Conservation (phyloP, 2,329 filamentous ascomycete genomes). For the Neocucurbitaria cava region DNA sequence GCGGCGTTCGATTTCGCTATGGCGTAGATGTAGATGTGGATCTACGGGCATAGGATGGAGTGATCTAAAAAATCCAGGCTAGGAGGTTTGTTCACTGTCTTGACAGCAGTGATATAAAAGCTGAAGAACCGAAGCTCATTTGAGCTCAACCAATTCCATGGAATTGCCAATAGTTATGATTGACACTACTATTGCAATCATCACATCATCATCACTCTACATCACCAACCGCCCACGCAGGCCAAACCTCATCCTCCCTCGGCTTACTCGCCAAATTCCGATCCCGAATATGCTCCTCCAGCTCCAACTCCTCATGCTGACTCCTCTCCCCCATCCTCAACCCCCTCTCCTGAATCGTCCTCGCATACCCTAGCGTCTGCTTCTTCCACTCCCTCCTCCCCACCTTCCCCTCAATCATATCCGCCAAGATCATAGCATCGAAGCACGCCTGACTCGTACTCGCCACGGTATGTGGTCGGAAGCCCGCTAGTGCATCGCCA, state of each 20-base stretch:
- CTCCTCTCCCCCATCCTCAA: constrained; percentile 51
- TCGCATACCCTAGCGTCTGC: constrained; percentile 47
- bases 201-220: neutral
- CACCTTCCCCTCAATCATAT: neutral
- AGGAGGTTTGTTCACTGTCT: too few species aligned
- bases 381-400: neutral
- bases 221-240: constrained; percentile 28
- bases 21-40: constrained; percentile 5
- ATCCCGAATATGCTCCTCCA: constrained; percentile 32
- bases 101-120: too few species aligned
- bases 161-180: too few species aligned
- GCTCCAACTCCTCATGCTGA: constrained; percentile 46
- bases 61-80: too few species aligned
- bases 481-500: neutral
- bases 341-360: constrained; percentile 47
- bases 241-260: constrained; percentile 34
- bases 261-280: constrained; percentile 31
- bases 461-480: neutral
- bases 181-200: too few species aligned
- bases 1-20: constrained; percentile 31
- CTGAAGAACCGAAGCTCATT: too few species aligned
- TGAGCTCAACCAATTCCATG: too few species aligned
- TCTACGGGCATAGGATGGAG: too few species aligned
- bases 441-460: neutral
- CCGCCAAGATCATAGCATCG: neutral